phyloP scores from a whole-genome alignment of 2,329 filamentous ascomycete species.

The Colletotrichum orchidophilum region DNA sequence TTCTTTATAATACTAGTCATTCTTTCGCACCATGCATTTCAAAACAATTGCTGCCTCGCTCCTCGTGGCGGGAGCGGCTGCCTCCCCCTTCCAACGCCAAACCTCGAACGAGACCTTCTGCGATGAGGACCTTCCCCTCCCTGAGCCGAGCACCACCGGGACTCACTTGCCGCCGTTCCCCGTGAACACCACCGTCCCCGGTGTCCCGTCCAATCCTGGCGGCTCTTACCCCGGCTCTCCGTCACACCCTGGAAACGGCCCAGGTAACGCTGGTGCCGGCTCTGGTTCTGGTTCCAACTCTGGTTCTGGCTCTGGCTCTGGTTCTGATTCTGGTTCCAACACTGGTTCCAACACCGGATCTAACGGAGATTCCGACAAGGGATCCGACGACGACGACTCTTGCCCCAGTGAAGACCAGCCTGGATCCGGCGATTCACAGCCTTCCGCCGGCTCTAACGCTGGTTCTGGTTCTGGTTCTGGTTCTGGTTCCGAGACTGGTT shows the following conservation, averaged over 20 bases:
- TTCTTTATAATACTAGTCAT: conserved; percentile 16
- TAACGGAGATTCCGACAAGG: not conserved
- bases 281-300: not conserved
- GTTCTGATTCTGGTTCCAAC: not conserved
- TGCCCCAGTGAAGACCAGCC: not conserved
- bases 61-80: conserved; percentile 32
- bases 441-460: not conserved
- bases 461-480: not conserved
- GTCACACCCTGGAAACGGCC: conserved; percentile 4
- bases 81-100: conserved; percentile 25
- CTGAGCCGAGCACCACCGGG: conserved; percentile 8
- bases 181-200: conserved; percentile 25
- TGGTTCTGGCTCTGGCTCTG: not conserved
- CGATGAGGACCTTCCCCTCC: conserved; percentile 18
- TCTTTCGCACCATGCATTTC: conserved; percentile 28
- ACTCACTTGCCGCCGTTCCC: conserved; percentile 17
- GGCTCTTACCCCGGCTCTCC: not conserved
- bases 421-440: not conserved
- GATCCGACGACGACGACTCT: not conserved
- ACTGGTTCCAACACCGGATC: not conserved
- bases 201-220: conserved; percentile 12
- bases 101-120: conserved; percentile 28
- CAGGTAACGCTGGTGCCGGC: not conserved
- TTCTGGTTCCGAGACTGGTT: not conserved
- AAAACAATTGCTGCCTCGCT: conserved; percentile 25